phyloP scores from a whole-genome alignment of 768 basidiomycete genomes.

The Phlegmacium glaucopus region DNA sequence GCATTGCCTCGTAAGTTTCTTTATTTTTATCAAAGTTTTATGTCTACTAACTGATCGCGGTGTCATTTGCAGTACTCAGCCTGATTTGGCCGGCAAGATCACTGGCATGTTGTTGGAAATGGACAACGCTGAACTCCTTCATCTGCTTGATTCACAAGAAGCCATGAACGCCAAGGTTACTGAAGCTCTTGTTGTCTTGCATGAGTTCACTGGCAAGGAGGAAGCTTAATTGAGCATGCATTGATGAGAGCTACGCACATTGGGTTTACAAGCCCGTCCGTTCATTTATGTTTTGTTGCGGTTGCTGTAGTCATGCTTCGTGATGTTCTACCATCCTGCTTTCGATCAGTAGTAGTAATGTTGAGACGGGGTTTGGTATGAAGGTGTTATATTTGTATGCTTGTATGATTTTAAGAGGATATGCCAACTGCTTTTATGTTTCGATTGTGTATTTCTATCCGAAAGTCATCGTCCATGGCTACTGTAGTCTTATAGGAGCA shows the following conservation, averaged over 20 bases:
- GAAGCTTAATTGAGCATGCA: conserved; percentile 13
- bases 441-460: too few species aligned
- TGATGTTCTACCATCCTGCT: conserved; percentile 25
- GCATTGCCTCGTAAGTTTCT: conserved; percentile 68
- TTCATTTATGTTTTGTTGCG: conserved; percentile 40
- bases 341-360: too few species aligned
- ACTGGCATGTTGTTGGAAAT: conserved; percentile 99
- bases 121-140: conserved; percentile 92
- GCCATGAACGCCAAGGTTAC: conserved; percentile 87
- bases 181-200: conserved; percentile 86
- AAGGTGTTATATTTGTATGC: conserved; percentile 52
- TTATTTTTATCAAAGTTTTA: conserved; percentile 8
- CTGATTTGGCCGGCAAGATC: conserved; percentile 96
- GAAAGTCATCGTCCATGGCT: too few species aligned
- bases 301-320: conserved; percentile 32
- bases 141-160: conserved; percentile 79
- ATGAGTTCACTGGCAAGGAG: conserved; percentile 64
- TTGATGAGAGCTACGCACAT: conserved; percentile 2
- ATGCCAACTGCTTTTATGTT: conserved; percentile 48
- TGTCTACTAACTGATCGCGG: conserved; percentile 1
- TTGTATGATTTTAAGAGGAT: conserved; percentile 45
- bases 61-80: conserved; percentile 61
- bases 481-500: too few species aligned
- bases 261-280: conserved; percentile 47
- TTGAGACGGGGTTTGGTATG: conserved; percentile 44